Evolutionary conservation across 2,329 filamentous ascomycete genomes (phyloP), one percentile per base, ranked within the genome.

Genomic region (Passalora sequoiae): DNA sequence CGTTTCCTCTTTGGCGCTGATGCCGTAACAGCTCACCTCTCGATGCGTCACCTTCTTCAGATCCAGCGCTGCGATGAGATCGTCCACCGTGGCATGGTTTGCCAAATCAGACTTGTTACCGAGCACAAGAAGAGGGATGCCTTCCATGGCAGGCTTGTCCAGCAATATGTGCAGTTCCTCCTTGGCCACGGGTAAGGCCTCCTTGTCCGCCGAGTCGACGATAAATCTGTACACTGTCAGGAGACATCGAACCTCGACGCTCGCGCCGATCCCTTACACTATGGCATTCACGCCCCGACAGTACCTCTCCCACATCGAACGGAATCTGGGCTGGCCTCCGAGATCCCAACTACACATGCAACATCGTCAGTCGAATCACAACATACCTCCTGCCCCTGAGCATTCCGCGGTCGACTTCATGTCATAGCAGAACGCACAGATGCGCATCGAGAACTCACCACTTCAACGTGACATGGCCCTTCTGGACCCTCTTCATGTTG

Each of bases 281-380:
- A 98, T 96, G 57, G 91, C 91, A 70, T 94, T 95, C 57, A 97
- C 92, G 40, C 89, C 92, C 53, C 89, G 87, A 70, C 92, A 97
- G 68, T 98, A 98, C 62, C 92, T 78, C 74, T 98, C 92, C 92
- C 92, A 98, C 92, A 98, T 98, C 57, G 87, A 86, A 62, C 92
- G 86, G 72, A 97, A 98, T 55, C 91, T 81, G 58, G 92, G 91
- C 70, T 98, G 92, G 41, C 92, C 92, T 58, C 92, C 92, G 53
- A 98, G 81, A 72, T 98, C 92, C 92, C 92, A 98, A 70, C 80
- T 83, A 57, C 29, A 53, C 49, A 55, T 45, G 64, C 60, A 65
- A 56, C 35, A 16, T 38, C 43, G 17, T 21, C 7, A n/a, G n/a
- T n/a, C n/a, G n/a, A n/a, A n/a, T n/a, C n/a, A 24, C 33, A n/a